Base-by-base conservation (phyloP, 1,284 basidiomycete genomes). In the Earliella scabrosa region DNA sequence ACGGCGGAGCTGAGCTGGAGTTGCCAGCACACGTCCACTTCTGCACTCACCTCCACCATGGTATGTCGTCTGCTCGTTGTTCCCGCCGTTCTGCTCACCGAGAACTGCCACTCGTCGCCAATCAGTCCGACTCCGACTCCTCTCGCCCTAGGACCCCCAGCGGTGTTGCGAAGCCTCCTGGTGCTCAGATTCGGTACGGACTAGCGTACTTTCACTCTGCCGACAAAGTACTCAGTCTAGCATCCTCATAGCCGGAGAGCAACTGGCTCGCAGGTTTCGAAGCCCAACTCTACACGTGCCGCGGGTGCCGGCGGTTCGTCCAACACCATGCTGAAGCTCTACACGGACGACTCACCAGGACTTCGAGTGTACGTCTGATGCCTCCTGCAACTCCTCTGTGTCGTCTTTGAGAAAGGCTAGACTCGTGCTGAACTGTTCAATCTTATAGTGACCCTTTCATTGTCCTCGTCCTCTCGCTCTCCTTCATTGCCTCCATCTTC, bases 401-500 rank as follows among this genome's bases (percentile, higher is more conserved):
- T 31, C 16, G 49, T 40, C 24, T 31, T n/a, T 46, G 43, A 4
- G 23, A 23, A n/a, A 18, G 8, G 26, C 29, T 45, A 26, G 20
- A 27, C 26, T 11, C 3, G 41, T 38, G 45, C 45, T 53, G 45
- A 41, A 23, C 34, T 49, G 5, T 18, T 36, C 9, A 29, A 32
- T 61, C 48, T 40, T 44, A 41, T 69, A 98, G 95, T 64, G 97
- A 99, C 77, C 97, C 97, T 6, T 98, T 96, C 77, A 96, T 98
- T 65, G 96, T 98, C 63, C 88, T 98, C 59, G 93, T 98, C 62
- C 88, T 99, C 39, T 97, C 97, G 23, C 86, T 99, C 59, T 95
- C 94, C 31, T 99, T 99, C 83, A 98, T 99, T 76, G 95, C 90
- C 55, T 97, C 95, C 56, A 98, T 99, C 72, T 98, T 99, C 84